A percentile compares a stretch with the other conserved stretches of the same genome.
phyloP scores from a whole-genome alignment of 1,284 basidiomycete species.

The Trichosporon faecale region DNA sequence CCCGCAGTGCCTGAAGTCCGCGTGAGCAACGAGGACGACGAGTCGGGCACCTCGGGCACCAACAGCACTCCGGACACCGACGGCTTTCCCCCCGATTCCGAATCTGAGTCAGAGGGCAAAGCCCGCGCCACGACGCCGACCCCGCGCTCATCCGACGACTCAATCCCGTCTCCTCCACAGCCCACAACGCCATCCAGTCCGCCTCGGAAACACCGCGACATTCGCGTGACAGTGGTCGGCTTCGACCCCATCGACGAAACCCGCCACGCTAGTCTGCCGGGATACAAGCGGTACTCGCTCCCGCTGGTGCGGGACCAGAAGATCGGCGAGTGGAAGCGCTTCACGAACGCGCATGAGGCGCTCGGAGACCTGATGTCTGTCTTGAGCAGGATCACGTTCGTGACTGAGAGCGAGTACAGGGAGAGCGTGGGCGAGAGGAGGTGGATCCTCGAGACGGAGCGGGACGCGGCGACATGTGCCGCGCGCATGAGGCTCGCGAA shows the following conservation, averaged over 20 bases:
- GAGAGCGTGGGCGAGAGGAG: constrained; percentile 7
- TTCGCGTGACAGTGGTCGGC: neutral
- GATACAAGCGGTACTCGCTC: neutral
- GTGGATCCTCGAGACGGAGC: constrained; percentile 17
- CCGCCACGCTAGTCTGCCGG: neutral
- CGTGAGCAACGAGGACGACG: neutral
- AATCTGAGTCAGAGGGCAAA: too few relatives aligned
- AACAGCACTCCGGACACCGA: too few relatives aligned
- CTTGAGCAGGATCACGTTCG: neutral
- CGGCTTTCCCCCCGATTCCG: too few relatives aligned
- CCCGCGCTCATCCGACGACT: too few relatives aligned
- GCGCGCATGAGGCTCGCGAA: neutral
- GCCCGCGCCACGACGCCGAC: too few relatives aligned
- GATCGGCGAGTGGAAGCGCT: neutral
- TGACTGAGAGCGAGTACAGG: constrained; percentile 13
- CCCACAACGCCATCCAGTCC: too few relatives aligned
- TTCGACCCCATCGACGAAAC: neutral
- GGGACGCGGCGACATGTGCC: neutral
- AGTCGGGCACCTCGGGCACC: too few relatives aligned
- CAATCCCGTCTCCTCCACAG: too few relatives aligned
- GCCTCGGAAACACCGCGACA: neutral
- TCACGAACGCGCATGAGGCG: neutral
- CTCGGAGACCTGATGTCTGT: neutral
- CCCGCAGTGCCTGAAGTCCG: neutral
- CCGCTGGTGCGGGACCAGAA: neutral